These are phyloP conservation scores for Gentiana straminea DNA, from an alignment of 257 asterid species.

Conservation along the genomic window DNA sequence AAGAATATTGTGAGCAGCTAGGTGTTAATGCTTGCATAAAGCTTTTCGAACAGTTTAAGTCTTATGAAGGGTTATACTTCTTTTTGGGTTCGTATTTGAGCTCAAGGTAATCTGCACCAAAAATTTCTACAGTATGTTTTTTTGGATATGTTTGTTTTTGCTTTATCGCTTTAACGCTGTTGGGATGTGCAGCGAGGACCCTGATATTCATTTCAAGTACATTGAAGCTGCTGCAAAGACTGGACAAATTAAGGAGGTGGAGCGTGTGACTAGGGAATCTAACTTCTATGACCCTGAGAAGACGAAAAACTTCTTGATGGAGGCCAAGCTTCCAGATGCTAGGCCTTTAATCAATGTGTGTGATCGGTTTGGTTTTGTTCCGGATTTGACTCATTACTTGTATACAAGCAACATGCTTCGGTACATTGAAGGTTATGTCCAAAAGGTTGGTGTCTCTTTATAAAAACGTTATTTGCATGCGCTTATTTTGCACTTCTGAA, in stretches of 20 bases:
- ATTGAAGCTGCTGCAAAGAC: conserved; percentile 99
- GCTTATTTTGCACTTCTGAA: conserved; percentile 5
- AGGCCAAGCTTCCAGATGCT: conserved; percentile 98
- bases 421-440: conserved; percentile 98
- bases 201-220: conserved; percentile 97
- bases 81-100: conserved; percentile 97
- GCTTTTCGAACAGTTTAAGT: conserved; percentile 95
- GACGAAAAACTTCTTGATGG: conserved; percentile 96
- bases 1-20: conserved; percentile 95
- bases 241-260: conserved; percentile 98
- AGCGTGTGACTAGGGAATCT: conserved; percentile 98
- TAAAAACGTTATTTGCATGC: neutral
- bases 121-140: neutral
- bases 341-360: conserved; percentile 95
- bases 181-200: conserved; percentile 68
- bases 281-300: conserved; percentile 92
- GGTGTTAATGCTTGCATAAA: conserved; percentile 94
- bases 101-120: conserved; percentile 50
- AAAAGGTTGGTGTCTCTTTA: conserved; percentile 47
- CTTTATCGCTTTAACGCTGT: neutral
- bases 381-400: conserved; percentile 94
- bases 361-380: conserved; percentile 98
- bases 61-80: conserved; percentile 94
- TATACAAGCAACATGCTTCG: conserved; percentile 94
- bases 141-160: neutral